phyloP scores from a whole-genome alignment of 2,329 filamentous ascomycete genomes.

The Blastomyces parvus region DNA sequence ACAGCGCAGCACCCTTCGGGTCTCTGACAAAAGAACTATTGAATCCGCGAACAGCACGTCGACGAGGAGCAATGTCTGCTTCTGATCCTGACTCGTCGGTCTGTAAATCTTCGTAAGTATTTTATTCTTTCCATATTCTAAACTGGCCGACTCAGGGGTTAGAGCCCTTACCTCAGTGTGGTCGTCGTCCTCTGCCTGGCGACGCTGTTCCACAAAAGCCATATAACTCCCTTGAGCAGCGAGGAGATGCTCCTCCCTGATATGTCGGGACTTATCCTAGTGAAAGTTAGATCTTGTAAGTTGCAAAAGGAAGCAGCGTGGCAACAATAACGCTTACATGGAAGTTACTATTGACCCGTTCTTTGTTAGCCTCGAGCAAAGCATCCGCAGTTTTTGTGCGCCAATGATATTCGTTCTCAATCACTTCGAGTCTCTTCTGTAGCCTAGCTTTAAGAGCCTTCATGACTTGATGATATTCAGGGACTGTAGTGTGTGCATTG shows the following conservation, averaged over 20 bases:
- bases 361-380: slow-evolving; percentile 24
- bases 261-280: slow-evolving; percentile 22
- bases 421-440: slow-evolving; percentile 21
- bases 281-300: slow-evolving; percentile 6
- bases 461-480: slow-evolving; percentile 32
- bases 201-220: slow-evolving; percentile 31
- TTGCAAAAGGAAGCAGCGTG: not conserved
- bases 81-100: slow-evolving; percentile 16
- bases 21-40: slow-evolving; percentile 28
- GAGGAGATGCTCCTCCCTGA: slow-evolving; percentile 31
- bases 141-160: not conserved
- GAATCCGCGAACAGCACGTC: slow-evolving; percentile 21
- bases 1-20: slow-evolving; percentile 27
- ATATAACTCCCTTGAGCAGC: slow-evolving; percentile 35
- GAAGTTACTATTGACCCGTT: slow-evolving; percentile 27
- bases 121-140: slow-evolving; percentile 3
- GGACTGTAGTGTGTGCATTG: slow-evolving; percentile 32
- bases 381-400: slow-evolving; percentile 25
- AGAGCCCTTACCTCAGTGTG: slow-evolving; percentile 29
- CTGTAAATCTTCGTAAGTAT: slow-evolving; percentile 5
- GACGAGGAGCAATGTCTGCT: slow-evolving; percentile 4
- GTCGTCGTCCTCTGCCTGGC: slow-evolving; percentile 34
- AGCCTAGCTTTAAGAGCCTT: slow-evolving; percentile 24
- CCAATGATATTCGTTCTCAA: slow-evolving; percentile 28
- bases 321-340: slow-evolving; percentile 18